phyloP scores from a whole-genome alignment of 1,139 yeast species.

The Blastobotrys persicus region DNA sequence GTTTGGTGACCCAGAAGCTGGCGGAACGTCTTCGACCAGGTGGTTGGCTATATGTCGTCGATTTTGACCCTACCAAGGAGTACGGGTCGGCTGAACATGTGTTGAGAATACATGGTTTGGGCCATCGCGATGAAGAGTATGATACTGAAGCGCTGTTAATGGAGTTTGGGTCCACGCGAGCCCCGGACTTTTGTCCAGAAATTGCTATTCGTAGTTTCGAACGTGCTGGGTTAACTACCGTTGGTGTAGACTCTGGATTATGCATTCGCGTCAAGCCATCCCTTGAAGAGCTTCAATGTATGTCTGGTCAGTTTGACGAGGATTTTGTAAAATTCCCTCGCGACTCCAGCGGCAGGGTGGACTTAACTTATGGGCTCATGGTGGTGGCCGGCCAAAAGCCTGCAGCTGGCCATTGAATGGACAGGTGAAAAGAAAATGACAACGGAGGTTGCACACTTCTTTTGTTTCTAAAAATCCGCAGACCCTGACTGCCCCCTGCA shows the following conservation, averaged over 20 bases:
- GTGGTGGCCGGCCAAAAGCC: background rate
- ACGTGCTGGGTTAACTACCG: background rate
- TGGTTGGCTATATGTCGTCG: conserved; percentile 30
- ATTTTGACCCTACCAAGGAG: conserved; percentile 17
- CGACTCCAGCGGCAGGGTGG: background rate
- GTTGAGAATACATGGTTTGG: background rate
- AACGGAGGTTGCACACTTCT: no score
- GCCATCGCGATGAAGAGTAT: background rate
- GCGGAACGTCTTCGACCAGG: conserved; percentile 23
- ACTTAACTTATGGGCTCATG: background rate
- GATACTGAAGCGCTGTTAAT: background rate
- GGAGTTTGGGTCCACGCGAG: no score
- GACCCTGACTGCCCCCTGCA: no score
- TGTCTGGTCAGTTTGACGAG: background rate
- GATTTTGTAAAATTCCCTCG: background rate
- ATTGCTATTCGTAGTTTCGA: background rate
- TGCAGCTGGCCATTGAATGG: no score
- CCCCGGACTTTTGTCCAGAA: background rate
- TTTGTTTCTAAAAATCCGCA: no score
- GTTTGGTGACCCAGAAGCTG: conserved; percentile 23
- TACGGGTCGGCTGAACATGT: conserved; percentile 5
- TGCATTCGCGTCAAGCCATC: background rate
- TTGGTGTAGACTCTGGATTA: conserved; percentile 2
- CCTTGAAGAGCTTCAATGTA: background rate
- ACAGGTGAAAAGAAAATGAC: no score